Conservation (phyloP, 2,329 filamentous ascomycete species). For the Chrysosporium queenslandicum region DNA sequence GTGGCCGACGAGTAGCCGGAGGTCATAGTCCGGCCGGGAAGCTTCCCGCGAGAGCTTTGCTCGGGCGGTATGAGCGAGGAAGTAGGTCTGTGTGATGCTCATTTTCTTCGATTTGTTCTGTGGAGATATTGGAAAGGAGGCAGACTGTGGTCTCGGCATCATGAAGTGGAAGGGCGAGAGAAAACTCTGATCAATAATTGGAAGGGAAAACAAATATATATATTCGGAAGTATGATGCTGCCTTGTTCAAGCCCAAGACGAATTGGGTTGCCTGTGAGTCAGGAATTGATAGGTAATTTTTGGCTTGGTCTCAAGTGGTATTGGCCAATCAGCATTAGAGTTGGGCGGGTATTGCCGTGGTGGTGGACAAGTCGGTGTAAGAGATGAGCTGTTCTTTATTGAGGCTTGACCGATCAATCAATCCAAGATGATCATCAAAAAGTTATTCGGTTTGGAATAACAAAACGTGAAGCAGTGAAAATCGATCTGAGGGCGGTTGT, state of each 20-base stretch:
- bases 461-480: no score
- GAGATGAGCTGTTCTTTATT: background rate
- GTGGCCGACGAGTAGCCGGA: conserved; percentile 89
- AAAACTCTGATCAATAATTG: background rate
- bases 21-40: conserved; percentile 81
- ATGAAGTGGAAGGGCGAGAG: background rate
- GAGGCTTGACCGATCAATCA: background rate
- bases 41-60: conserved; percentile 93
- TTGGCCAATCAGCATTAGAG: conserved; percentile 2
- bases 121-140: conserved; percentile 23
- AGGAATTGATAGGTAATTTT: background rate
- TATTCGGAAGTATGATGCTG: background rate
- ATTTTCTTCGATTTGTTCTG: conserved; percentile 63
- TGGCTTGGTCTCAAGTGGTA: background rate
- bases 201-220: background rate
- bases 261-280: conserved; percentile 9
- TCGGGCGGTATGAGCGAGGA: conserved; percentile 90
- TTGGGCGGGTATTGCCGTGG: background rate
- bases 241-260: background rate
- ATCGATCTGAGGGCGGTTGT: no score
- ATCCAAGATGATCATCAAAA: no score
- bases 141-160: background rate
- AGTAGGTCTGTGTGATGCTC: conserved; percentile 98
- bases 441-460: no score
- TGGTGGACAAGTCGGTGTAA: background rate